These are phyloP conservation scores for Alternaria ventricosa DNA, from an alignment of 2,329 filamentous ascomycete species.

Conservation along the genomic window DNA sequence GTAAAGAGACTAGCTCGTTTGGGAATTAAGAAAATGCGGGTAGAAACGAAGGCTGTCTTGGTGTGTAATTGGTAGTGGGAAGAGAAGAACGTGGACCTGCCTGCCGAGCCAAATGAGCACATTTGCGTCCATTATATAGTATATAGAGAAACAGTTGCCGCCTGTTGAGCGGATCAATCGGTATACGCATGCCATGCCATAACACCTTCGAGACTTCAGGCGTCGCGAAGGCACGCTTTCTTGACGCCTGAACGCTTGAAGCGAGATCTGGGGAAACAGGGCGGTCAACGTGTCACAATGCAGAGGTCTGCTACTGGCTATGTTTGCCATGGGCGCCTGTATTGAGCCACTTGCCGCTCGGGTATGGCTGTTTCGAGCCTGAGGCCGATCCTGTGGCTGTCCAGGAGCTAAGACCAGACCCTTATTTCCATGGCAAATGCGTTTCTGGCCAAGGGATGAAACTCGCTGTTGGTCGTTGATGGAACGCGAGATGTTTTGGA, in stretches of 20 bases:
- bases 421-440: conserved; percentile 21
- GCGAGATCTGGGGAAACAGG: conserved; percentile 19
- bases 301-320: conserved; percentile 35
- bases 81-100: conserved; percentile 46
- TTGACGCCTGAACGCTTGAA: conserved; percentile 24
- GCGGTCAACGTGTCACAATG: conserved; percentile 3
- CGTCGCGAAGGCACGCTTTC: conserved; percentile 42
- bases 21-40: conserved; percentile 19
- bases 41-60: conserved; percentile 32
- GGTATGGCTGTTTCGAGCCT: conserved; percentile 25
- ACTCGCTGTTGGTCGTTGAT: conserved; percentile 30
- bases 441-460: conserved; percentile 46
- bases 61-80: conserved; percentile 39
- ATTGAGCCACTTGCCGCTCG: conserved; percentile 34
- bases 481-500: conserved; percentile 29
- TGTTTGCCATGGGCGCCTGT: conserved; percentile 23
- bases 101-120: conserved; percentile 40
- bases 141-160: conserved; percentile 34
- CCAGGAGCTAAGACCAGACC: conserved; percentile 27
- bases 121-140: conserved; percentile 48
- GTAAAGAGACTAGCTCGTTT: conserved; percentile 44
- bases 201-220: conserved; percentile 43
- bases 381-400: conserved; percentile 34
- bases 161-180: conserved; percentile 27
- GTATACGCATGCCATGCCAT: conserved; percentile 37